Evolutionary conservation across 1,284 basidiomycete genomes (phyloP).

Genomic region (Serendipita sp.): DNA sequence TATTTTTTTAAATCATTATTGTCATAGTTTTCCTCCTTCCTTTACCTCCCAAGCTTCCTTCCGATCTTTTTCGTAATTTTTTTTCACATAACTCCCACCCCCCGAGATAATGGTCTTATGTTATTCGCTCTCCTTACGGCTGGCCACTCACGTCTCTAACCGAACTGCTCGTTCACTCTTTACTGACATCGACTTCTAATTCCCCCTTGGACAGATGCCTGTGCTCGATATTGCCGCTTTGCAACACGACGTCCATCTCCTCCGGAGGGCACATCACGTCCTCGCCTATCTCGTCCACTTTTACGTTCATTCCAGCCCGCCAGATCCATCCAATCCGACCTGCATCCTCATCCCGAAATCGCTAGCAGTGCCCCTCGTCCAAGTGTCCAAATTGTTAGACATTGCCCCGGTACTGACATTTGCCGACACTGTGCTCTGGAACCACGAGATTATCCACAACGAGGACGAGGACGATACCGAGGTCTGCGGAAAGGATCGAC

Average conservation of each 20-base stretch:
- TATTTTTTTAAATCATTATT: neutral
- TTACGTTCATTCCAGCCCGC: constrained; percentile 30
- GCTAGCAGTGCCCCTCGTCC: constrained; percentile 31
- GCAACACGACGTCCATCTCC: constrained; percentile 21
- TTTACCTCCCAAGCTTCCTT: neutral
- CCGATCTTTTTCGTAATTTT: constrained; percentile 7
- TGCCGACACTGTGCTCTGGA: constrained; percentile 43
- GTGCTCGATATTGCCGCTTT: constrained; percentile 21
- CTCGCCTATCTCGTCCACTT: constrained; percentile 40
- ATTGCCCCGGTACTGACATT: constrained; percentile 43
- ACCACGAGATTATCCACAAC: constrained; percentile 26
- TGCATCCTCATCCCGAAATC: constrained; percentile 25
- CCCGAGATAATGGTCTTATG: too few species aligned
- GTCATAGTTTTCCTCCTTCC: constrained; percentile 43
- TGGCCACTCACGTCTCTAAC: neutral
- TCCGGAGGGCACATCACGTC: constrained; percentile 37
- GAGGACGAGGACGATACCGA: neutral
- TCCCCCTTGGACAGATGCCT: constrained; percentile 18
- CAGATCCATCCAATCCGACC: constrained; percentile 14
- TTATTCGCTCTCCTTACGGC: neutral
- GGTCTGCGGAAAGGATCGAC: neutral
- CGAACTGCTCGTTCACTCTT: neutral
- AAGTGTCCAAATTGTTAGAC: constrained; percentile 32
- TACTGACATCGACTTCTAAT: neutral
- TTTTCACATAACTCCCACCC: neutral